Base-by-base conservation (phyloP, 208 protist species). In the Crithidia bombi region DNA sequence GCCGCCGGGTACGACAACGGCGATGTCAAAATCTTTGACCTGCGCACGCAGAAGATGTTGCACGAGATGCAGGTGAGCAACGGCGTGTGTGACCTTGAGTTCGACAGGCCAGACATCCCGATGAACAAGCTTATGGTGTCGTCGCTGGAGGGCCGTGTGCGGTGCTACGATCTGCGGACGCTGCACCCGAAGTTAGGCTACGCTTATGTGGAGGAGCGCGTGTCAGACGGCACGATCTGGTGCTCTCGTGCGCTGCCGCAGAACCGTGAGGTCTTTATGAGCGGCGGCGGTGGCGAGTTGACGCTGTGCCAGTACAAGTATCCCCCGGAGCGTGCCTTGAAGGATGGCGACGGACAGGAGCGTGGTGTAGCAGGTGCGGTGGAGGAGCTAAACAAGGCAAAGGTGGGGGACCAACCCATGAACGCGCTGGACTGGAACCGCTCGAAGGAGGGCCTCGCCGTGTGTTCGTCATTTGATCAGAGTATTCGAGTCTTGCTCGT, bases 1-100 rank as follows among this genome's bases (percentile, higher is more conserved):
- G 92, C 81, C n/a, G 87, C 89, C 12, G 97, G 95, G 3, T 98
- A 98, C 76, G 95, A 98, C 69, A 98, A 98, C 78, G 97, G 97
- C 26, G 97, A 98, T 72, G 78, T 98, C 41, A 98, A 98, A 69
- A 65, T 98, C 11, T 98, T 98, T 55, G 97, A 98, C 65, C 69
- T 98, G 26, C 87, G 93, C 65, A 97, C 73, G 19, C 93, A 92
- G 63, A 88, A 82, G 64, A 87, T 98, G 80, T 62, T 89, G 23
- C 94, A 93, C 68, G 94, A 98, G 76, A 95, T 97, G 51, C 98
- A 98, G 68, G 85, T 98, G 28, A 63, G 66, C 43, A 98, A 98
- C 75, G 97, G 97, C 56, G 85, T 98, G 46, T 97, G 93, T 71
- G 78, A 86, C 23, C 28, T 98, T 28, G 89, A 94, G 72, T 98